A percentile compares a stretch with the other conserved stretches of the same genome.
Evolutionary conservation across 257 asterid species (phyloP).

Genomic region (Nemophila menziesii): DNA sequence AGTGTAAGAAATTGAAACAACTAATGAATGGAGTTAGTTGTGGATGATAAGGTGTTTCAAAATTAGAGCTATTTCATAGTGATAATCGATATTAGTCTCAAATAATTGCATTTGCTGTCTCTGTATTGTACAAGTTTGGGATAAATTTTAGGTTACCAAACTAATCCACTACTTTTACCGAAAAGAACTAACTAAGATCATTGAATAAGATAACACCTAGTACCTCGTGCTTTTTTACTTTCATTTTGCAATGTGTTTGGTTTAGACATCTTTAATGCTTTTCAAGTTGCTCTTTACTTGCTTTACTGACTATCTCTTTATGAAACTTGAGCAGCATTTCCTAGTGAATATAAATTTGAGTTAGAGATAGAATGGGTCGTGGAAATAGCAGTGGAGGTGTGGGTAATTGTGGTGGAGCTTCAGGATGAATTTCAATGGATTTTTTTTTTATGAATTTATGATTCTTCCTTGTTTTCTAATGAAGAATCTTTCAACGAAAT

Average conservation of each 20-base stretch:
- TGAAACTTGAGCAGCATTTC: not conserved
- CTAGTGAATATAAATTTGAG: not conserved
- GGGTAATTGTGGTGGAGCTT: no score
- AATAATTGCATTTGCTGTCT: not conserved
- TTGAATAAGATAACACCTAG: no score
- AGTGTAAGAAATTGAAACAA: not conserved
- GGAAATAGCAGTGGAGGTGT: constrained; percentile 88
- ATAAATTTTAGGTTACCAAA: no score
- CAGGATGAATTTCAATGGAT: no score
- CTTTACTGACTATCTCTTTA: not conserved
- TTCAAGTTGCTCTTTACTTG: not conserved
- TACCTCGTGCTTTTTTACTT: no score
- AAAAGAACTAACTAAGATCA: no score
- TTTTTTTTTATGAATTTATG: no score
- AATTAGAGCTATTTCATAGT: not conserved
- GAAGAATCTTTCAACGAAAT: no score
- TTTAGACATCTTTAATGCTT: not conserved
- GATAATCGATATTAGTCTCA: not conserved
- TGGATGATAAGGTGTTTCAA: not conserved
- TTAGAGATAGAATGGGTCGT: constrained; percentile 51
- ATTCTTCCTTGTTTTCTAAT: no score
- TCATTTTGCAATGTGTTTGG: no score
- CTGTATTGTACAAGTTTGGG: not conserved
- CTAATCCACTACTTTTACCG: no score
- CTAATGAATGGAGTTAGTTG: no score